Conservation (phyloP, 257 asterid genomes). For the Galeopsis tetrahit region DNA sequence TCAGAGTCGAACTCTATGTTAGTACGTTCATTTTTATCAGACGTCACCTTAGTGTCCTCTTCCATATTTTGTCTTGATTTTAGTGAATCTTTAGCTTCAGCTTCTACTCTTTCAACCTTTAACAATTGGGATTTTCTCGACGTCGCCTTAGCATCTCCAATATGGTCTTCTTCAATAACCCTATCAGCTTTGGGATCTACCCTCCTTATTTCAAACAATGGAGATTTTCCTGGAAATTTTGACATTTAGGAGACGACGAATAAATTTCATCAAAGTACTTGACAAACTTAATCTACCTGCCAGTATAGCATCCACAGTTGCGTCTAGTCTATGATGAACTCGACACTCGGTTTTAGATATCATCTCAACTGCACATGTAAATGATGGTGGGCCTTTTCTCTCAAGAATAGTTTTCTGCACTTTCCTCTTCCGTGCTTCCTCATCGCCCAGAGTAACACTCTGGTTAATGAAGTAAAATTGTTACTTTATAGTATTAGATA, state of each 20-base stretch:
- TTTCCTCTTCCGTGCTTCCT: constrained; percentile 97
- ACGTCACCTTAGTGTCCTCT: constrained; percentile 37
- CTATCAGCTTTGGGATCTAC: constrained; percentile 50
- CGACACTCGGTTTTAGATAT: constrained; percentile 87
- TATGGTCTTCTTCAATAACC: constrained; percentile 33
- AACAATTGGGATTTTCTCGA: constrained; percentile 55
- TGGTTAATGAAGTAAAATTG: constrained; percentile 39
- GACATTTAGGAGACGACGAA: constrained; percentile 11
- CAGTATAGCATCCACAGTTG: constrained; percentile 86
- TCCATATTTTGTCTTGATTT: constrained; percentile 38
- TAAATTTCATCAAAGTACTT: background rate
- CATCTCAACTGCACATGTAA: constrained; percentile 94
- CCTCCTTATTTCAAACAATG: constrained; percentile 76
- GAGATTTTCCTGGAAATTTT: constrained; percentile 67
- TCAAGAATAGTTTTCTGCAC: constrained; percentile 98
- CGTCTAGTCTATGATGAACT: constrained; percentile 90
- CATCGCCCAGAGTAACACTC: constrained; percentile 99
- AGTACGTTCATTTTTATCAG: constrained; percentile 31
- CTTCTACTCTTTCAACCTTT: constrained; percentile 51
- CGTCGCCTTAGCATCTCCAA: constrained; percentile 37
- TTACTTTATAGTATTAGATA: constrained; percentile 17
- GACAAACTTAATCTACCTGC: constrained; percentile 57
- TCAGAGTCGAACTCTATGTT: constrained; percentile 44
- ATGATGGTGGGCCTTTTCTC: constrained; percentile 97
- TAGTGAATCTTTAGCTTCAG: constrained; percentile 39